These are phyloP conservation scores for Ascochyta viciae-villosae DNA, from an alignment of 2,329 filamentous ascomycete genomes.

Conservation along the genomic window DNA sequence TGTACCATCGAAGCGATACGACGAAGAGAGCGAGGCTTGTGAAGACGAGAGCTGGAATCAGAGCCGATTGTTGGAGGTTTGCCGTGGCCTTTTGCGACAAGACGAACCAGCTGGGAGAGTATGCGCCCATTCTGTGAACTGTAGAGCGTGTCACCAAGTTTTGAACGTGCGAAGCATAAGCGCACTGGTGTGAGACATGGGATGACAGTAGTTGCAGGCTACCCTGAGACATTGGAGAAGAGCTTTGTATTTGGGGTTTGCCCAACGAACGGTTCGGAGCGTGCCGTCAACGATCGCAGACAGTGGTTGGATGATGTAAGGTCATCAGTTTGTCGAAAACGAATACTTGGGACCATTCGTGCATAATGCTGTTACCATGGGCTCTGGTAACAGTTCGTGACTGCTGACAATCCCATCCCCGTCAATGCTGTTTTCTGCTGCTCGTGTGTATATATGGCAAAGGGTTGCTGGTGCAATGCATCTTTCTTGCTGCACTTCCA, in stretches of 20 bases:
- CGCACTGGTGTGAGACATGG: not conserved
- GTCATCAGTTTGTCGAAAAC: not conserved
- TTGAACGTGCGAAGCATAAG: not conserved
- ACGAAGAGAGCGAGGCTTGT: slow-evolving; percentile 33
- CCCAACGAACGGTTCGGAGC: not conserved
- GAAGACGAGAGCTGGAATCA: slow-evolving; percentile 35
- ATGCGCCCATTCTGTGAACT: slow-evolving; percentile 17
- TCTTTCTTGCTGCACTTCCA: not conserved
- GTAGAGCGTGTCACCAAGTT: not conserved
- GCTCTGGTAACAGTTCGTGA: not conserved
- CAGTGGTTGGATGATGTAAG: slow-evolving; percentile 2
- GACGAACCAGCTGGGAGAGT: slow-evolving; percentile 35
- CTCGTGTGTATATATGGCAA: not conserved
- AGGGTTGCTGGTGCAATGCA: not conserved
- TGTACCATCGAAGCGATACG: slow-evolving; percentile 39
- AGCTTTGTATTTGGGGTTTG: not conserved
- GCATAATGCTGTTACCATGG: not conserved
- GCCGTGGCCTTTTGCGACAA: slow-evolving; percentile 30
- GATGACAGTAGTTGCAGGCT: not conserved
- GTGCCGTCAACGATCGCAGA: not conserved
- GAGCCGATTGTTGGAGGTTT: slow-evolving; percentile 31
- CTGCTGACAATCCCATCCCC: not conserved
- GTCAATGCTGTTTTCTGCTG: not conserved
- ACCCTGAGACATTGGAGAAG: not conserved
- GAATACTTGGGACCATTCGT: not conserved